Conservation (phyloP, 108 stramenopile species). For the Cyclotella kingstonii region DNA sequence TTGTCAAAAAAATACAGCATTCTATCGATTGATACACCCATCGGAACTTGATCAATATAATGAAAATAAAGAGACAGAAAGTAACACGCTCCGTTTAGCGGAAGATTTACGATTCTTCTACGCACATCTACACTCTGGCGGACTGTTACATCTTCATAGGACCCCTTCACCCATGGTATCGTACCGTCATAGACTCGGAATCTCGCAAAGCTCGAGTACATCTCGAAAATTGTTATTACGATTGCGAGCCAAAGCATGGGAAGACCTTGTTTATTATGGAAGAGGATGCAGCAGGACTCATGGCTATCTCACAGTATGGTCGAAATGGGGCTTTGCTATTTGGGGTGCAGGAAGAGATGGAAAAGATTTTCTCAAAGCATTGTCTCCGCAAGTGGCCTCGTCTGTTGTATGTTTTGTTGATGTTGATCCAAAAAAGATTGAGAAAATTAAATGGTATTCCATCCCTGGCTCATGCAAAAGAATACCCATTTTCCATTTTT, state of each 20-base stretch:
- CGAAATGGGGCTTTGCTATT: slow-evolving; percentile 55
- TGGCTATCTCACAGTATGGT: slow-evolving; percentile 17
- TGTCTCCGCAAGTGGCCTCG: slow-evolving; percentile 48
- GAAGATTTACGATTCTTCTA: slow-evolving; percentile 90
- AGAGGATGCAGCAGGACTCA: not conserved
- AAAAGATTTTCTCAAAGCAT: slow-evolving; percentile 82
- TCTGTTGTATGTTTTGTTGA: slow-evolving; percentile 79
- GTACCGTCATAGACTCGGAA: slow-evolving; percentile 75
- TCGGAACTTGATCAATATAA: slow-evolving; percentile 18
- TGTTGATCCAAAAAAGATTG: slow-evolving; percentile 82
- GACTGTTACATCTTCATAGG: slow-evolving; percentile 53
- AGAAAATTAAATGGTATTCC: slow-evolving; percentile 51
- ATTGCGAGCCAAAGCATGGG: slow-evolving; percentile 72
- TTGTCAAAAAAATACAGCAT: slow-evolving; percentile 3
- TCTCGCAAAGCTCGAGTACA: slow-evolving; percentile 77
- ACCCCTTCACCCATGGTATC: slow-evolving; percentile 59
- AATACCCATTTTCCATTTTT: slow-evolving; percentile 87
- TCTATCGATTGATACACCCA: slow-evolving; percentile 49
- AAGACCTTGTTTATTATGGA: slow-evolving; percentile 48
- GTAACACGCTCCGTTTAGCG: slow-evolving; percentile 64
- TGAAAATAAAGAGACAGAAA: slow-evolving; percentile 13
- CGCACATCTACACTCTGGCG: slow-evolving; percentile 63
- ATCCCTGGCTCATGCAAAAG: slow-evolving; percentile 42
- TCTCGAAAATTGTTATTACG: slow-evolving; percentile 75
- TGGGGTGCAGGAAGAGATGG: slow-evolving; percentile 89